These are phyloP conservation scores for sweet orange (Citrus sinensis) DNA, from an alignment of 345 rosid genomes.

Conservation along the genomic window DVS_A1.0 CM039162.1:27063501-27064000, in stretches of 20 bases:
- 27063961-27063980: conserved; percentile 85
- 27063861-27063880: not conserved
- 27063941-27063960: conserved; percentile 69
- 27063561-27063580: conserved; percentile 69
- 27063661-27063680: conserved; percentile 3
- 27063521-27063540: conserved; percentile 82
- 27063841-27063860: not conserved
- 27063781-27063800: too few relatives aligned
- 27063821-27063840: not conserved
- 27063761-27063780: not conserved
- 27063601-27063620: conserved; percentile 80
- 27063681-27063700: not conserved
- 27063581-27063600: conserved; percentile 74
- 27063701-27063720: not conserved
- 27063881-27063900: not conserved
- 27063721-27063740: not conserved
- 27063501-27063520: conserved; percentile 60
- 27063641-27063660: conserved; percentile 51
- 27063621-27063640: conserved; percentile 64
- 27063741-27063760: not conserved
- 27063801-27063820: not conserved
- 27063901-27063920: conserved; percentile 3
- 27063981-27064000: conserved; percentile 79
- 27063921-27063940: conserved; percentile 87
- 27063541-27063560: conserved; percentile 72